Base-by-base conservation (phyloP, 495 filamentous ascomycete genomes). In the Xylaria sp. region DNA sequence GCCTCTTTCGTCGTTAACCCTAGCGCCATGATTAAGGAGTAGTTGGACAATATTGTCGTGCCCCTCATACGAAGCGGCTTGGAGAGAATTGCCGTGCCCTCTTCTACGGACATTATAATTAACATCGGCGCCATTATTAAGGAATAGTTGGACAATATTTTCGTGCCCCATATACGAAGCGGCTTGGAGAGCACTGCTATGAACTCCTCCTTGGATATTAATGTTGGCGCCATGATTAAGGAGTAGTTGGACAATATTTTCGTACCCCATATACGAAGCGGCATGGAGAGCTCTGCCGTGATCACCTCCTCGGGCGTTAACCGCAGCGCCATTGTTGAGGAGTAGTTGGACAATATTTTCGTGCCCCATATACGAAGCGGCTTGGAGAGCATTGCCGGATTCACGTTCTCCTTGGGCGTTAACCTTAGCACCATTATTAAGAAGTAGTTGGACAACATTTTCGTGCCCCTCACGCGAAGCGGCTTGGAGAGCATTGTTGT, bases 331-430 rank as follows among this genome's bases (percentile, higher is more conserved):
- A 35, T 64, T 63, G 6, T 73, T 50, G 15, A 72, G 53, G 53
- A 62, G 71, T 67, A 31, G n/a, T 44, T 14, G 26, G 3, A 76
- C 67, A 61, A 78, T 61, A 0, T 26, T 31, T 59, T 70, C n/a
- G 35, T 72, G 41, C 9, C 73, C 71, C 0, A 14, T 33, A 4
- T 1, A 21, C 46, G 69, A 61, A 50, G 77, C 77, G 15, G 72
- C 72, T 41, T 78, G 77, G 17, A 79, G 74, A n/a, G 74, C 77
- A 48, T 71, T 76, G 19, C 65, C 70, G 41, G 48, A 70, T 7
- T 43, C 0, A n/a, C n/a, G n/a, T 19, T 70, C 73, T n/a, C 72
- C 65, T 8, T 46, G 31, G 11, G 41, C 55, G 40, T 68, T 61
- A 11, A 68, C 55, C 6, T 68, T 7, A 0, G 33, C 73, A 11